phyloP scores from a whole-genome alignment of 2,329 filamentous ascomycete species.

The Sporothrix phasma region DNA sequence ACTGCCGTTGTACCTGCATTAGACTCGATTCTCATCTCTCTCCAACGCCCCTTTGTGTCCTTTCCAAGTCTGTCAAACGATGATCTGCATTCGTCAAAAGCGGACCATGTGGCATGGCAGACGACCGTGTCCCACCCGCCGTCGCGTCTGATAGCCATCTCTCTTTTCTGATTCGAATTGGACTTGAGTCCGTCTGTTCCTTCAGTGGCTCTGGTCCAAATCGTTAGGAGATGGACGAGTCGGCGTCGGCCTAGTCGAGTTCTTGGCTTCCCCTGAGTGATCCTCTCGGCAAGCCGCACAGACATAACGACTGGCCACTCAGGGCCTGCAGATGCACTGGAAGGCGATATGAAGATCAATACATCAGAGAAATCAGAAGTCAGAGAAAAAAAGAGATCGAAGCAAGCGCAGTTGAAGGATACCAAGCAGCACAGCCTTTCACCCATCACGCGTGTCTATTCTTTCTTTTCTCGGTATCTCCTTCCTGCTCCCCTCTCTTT shows the following conservation, averaged over 20 bases:
- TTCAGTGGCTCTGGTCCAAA: no score
- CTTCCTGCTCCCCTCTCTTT: neutral
- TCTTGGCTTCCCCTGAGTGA: neutral
- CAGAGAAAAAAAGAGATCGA: neutral
- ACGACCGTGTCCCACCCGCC: neutral
- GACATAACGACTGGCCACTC: neutral
- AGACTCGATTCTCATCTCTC: neutral
- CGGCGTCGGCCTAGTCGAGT: neutral
- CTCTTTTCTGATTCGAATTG: neutral
- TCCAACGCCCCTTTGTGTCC: neutral
- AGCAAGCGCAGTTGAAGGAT: neutral
- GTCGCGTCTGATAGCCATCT: neutral
- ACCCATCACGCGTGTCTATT: neutral
- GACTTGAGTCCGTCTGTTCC: neutral
- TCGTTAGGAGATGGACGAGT: neutral
- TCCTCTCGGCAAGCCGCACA: neutral
- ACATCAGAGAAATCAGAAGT: neutral
- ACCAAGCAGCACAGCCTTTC: neutral
- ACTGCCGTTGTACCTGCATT: neutral
- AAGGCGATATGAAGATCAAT: neutral
- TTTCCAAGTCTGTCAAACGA: neutral
- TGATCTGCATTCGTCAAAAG: neutral
- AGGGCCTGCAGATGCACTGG: neutral
- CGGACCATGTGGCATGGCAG: neutral
- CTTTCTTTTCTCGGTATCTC: neutral